Conservation (phyloP, 108 stramenopile species). For the Seminavis robusta region DNA sequence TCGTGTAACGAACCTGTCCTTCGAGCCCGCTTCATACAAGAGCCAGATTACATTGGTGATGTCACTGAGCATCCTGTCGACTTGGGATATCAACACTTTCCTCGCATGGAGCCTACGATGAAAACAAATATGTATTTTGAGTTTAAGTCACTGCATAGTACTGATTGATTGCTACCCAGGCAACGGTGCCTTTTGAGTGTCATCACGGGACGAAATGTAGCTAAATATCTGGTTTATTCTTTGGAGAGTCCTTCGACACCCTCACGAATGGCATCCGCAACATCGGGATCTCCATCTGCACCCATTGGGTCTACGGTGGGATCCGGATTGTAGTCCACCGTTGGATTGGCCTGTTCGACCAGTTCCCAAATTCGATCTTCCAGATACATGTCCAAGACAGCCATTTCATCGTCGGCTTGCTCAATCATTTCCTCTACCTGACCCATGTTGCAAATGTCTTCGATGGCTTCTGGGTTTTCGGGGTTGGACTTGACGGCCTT, state of each 20-base stretch:
- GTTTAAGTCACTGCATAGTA: too few species aligned
- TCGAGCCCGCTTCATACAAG: too few species aligned
- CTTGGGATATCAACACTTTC: too few species aligned
- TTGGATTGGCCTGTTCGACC: not conserved
- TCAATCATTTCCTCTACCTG: conserved; percentile 91
- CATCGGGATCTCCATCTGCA: conserved; percentile 2
- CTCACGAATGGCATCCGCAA: not conserved
- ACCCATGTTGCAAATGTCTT: conserved; percentile 82
- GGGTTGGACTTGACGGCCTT: conserved; percentile 57
- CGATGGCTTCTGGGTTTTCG: conserved; percentile 84
- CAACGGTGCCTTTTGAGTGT: too few species aligned
- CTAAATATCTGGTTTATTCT: too few species aligned
- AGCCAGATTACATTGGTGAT: too few species aligned
- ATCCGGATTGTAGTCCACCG: conserved; percentile 10
- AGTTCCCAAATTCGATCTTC: conserved; percentile 29
- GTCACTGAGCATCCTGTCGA: too few species aligned
- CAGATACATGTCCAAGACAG: conserved; percentile 84
- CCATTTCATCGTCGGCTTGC: conserved; percentile 90
- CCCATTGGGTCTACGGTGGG: conserved; percentile 5
- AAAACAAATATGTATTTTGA: too few species aligned
- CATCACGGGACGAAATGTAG: too few species aligned
- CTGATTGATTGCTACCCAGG: too few species aligned
- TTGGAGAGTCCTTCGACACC: conserved; percentile 9
- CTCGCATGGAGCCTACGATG: too few species aligned
- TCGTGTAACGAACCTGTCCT: too few species aligned